Base-by-base conservation (phyloP, 1,139 yeast species). In the Hemisphaericaspora xylanilytica region DNA sequence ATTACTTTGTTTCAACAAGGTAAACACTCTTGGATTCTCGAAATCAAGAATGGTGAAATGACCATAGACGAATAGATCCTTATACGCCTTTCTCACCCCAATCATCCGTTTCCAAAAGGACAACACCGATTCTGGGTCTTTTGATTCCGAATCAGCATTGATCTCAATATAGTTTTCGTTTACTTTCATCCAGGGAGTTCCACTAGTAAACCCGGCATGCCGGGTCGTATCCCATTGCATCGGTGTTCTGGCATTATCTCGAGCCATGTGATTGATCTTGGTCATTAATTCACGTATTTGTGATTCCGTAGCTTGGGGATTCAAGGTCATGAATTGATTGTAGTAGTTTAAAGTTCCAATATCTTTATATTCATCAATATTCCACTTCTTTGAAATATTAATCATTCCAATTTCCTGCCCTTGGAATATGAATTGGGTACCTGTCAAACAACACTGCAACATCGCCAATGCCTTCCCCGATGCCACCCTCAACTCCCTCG, bases 341-440 rank as follows among this genome's bases (percentile, higher is more conserved):
- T 62, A 69, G 52, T 67, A 70, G 53, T 69, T 71, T 47, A 63
- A 54, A 29, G 75, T 61, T 46, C 71, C 69, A 43, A 78, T 65
- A 51, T 78, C 83, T 49, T 62, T 59, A 54, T 75, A 77, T 45
- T 76, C 79, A 17, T 58, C 62, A 36, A 76, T 59, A 18, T 64
- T 62, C 80, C 81, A 73, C 25, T 54, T 50, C 37, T 53, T 46
- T 24, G 71, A 68, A 22, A 73, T 55, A 51, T 78, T 78, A 33
- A 67, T 65, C 75, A 72, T 74, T 28, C 78, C 83, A 42, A 78
- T 64, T 52, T 78, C 83, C 52, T 78, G 82, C 36, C 83, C 83
- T 53, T 78, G 81, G 55, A 77, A 78, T 28, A 78, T 58, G 56
- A 66, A 78, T 43, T 75, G 59, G 7, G 83, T 77, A 33, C 84